Percentiles rank a stretch among this genome's conserved stretches.
These are phyloP conservation scores for Aspergillus sp. DNA, from an alignment of 2,329 filamentous ascomycete genomes.

Conservation along the genomic window DNA sequence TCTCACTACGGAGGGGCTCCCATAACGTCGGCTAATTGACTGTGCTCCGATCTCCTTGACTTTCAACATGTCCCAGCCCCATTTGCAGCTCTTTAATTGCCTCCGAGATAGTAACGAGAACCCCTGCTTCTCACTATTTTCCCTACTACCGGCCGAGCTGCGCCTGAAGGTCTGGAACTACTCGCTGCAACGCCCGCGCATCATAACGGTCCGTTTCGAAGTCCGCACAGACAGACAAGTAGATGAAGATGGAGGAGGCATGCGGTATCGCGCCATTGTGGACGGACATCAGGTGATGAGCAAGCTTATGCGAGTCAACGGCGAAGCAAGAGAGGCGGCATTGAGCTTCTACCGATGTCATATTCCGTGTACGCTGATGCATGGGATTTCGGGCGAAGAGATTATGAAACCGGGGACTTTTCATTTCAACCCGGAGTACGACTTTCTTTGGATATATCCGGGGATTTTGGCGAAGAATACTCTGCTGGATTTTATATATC, in stretches of 20 bases:
- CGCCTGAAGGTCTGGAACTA: background rate
- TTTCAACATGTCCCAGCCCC: background rate
- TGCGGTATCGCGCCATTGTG: background rate
- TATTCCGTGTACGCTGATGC: background rate
- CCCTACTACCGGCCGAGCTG: background rate
- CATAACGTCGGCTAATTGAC: too few relatives aligned
- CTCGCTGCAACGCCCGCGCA: background rate
- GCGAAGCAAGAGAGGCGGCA: background rate
- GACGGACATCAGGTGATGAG: background rate
- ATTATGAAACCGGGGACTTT: background rate
- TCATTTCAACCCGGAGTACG: background rate
- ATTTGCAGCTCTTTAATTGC: background rate
- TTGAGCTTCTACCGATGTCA: background rate
- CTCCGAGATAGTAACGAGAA: background rate
- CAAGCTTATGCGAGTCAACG: background rate
- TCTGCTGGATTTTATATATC: background rate
- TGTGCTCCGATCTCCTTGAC: too few relatives aligned
- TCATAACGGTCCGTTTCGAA: background rate
- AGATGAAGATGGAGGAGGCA: background rate
- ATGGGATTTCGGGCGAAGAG: background rate
- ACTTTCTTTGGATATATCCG: background rate
- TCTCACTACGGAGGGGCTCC: too few relatives aligned
- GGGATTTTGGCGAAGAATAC: background rate
- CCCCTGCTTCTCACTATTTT: background rate
- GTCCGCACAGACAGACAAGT: background rate